Base-by-base conservation (phyloP, 805 yeast genomes). In the Zygosaccharomyces bisporus region DNA sequence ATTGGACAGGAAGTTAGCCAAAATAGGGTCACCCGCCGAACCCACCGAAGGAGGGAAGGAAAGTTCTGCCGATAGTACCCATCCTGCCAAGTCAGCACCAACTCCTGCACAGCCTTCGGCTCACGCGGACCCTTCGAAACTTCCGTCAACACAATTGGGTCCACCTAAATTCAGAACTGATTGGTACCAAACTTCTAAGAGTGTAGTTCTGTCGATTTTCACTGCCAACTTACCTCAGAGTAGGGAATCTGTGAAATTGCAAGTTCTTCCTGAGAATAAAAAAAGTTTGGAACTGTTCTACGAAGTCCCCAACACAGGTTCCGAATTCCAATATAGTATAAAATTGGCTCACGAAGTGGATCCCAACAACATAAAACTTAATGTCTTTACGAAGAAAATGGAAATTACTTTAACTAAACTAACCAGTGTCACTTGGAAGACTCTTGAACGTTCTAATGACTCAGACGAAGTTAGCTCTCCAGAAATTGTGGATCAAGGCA, bases 371-470 rank as follows among this genome's bases (percentile, higher is more conserved):
- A 74, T 82, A 1, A 56, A 68, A 0, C 77, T 63, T 53, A 72
- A 68, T 9, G 75, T 89, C 2, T 80, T 77, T 55, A 69, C 82
- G 1, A 84, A 93, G 16, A 91, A 91, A 56, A 53, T 91, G 3
- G 97, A 91, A 62, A 59, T 89, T 6, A 61, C 61, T n/a, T 65
- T 90, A 32, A 58, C 36, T 19, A 89, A 89, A 58, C 10, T 30
- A 10, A 60, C 57, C 6, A 49, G 48, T 7, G 43, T 51, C 4
- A 74, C 77, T 41, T 86, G 95, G 95, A 67, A 71, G 23, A 50
- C 71, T 1, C 64, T 84, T 4, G 71, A 66, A 41, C 21, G 14
- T 20, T 35, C 6, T 4, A 14, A 29, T 20, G 37, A 18, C 4
- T 23, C 29, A 19, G 31, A 24, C 10, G 34, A 14, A 3, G 9